These are phyloP conservation scores for Cladosporium sp. DNA, from an alignment of 2,329 filamentous ascomycete genomes.

Conservation along the genomic window DNA sequence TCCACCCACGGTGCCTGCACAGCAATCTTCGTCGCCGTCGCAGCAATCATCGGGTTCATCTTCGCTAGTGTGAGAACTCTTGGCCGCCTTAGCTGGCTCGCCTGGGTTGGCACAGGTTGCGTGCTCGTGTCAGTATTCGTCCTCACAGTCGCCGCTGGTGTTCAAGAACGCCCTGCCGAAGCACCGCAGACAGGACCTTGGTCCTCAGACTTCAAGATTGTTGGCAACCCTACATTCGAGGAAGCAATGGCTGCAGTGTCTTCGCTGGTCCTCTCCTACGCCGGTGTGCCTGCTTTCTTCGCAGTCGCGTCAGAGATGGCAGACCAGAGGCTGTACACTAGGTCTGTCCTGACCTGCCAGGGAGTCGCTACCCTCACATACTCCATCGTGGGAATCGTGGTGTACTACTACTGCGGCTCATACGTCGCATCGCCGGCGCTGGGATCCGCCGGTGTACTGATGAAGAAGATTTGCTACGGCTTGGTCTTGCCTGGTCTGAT, in stretches of 20 bases:
- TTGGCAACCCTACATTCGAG: conserved; percentile 54
- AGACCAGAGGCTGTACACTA: conserved; percentile 54
- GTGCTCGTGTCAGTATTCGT: conserved; percentile 48
- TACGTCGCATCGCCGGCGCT: conserved; percentile 60
- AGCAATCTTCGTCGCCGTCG: conserved; percentile 43
- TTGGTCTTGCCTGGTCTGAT: conserved; percentile 52
- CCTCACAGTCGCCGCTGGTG: conserved; percentile 49
- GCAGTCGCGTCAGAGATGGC: conserved; percentile 63
- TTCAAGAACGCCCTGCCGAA: conserved; percentile 53
- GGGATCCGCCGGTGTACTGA: conserved; percentile 53
- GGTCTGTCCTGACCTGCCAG: conserved; percentile 55
- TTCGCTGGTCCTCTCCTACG: conserved; percentile 46
- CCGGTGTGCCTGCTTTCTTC: conserved; percentile 56
- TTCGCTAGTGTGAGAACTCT: conserved; percentile 19
- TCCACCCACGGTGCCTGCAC: conserved; percentile 55
- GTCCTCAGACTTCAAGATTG: conserved; percentile 52
- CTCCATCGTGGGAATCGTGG: conserved; percentile 53
- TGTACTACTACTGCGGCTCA: conserved; percentile 57
- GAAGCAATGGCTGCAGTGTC: conserved; percentile 34
- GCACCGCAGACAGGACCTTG: conserved; percentile 55
- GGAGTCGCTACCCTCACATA: conserved; percentile 52
- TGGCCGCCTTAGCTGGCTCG: conserved; percentile 48
- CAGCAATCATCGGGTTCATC: conserved; percentile 15
- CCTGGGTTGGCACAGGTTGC: conserved; percentile 55
- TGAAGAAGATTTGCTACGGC: conserved; percentile 61